These are phyloP conservation scores for Colletotrichum tofieldiae DNA, from an alignment of 2,329 filamentous ascomycete genomes.

Conservation along the genomic window DNA sequence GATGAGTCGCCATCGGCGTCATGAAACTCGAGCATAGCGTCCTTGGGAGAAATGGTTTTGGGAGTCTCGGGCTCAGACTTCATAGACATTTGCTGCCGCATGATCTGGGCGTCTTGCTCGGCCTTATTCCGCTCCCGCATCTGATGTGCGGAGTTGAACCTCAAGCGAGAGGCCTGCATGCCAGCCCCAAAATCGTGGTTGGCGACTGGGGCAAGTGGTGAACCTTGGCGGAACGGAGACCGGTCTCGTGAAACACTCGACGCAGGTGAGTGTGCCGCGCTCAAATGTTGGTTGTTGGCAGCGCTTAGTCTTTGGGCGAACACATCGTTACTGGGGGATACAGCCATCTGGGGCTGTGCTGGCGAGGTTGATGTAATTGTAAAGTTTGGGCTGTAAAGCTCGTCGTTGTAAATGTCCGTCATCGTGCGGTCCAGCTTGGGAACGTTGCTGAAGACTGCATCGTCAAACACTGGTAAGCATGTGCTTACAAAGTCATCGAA, in stretches of 20 bases:
- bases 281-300: conserved; percentile 81
- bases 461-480: conserved; percentile 56
- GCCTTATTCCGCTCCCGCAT: conserved; percentile 74
- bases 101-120: conserved; percentile 68
- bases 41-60: conserved; percentile 96
- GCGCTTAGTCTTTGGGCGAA: conserved; percentile 85
- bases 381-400: conserved; percentile 83
- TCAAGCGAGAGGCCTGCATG: conserved; percentile 38
- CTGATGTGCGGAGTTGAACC: conserved; percentile 70
- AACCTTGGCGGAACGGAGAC: conserved; percentile 86
- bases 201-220: conserved; percentile 69
- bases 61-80: conserved; percentile 65
- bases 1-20: conserved; percentile 80
- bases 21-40: conserved; percentile 88
- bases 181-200: conserved; percentile 60
- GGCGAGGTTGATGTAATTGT: conserved; percentile 69
- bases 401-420: conserved; percentile 88
- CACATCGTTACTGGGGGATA: conserved; percentile 71
- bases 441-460: conserved; percentile 57
- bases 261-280: conserved; percentile 67
- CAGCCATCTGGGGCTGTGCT: conserved; percentile 61
- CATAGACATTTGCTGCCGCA: conserved; percentile 60
- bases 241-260: conserved; percentile 72
- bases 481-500: conserved; percentile 20
- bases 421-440: conserved; percentile 90